These are phyloP conservation scores for Coemansia reversa DNA, from an alignment of 192 early-diverging fungal genomes.

Conservation along the genomic window DNA sequence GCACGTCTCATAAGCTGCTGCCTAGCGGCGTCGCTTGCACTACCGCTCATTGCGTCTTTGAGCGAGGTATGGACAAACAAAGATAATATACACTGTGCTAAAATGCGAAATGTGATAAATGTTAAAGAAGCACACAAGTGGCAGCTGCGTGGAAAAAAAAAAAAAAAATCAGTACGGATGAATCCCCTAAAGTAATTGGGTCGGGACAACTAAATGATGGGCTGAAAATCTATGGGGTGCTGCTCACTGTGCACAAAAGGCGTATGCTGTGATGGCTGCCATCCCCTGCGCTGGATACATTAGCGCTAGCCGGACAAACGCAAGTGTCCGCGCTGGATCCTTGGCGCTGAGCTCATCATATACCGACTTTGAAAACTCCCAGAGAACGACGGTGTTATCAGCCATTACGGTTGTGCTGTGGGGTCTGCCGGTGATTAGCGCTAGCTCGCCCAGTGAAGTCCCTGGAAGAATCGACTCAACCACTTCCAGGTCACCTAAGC, in stretches of 20 bases:
- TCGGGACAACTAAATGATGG: too few relatives aligned
- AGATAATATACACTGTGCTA: not conserved
- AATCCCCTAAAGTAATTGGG: too few relatives aligned
- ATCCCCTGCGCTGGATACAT: slow-evolving; percentile 67
- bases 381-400: slow-evolving; percentile 66
- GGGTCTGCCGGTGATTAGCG: slow-evolving; percentile 64
- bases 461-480: slow-evolving; percentile 89
- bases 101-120: not conserved
- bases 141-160: not conserved
- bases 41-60: slow-evolving; percentile 16
- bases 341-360: slow-evolving; percentile 68
- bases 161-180: not conserved
- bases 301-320: slow-evolving; percentile 77
- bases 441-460: slow-evolving; percentile 87
- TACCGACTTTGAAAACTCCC: slow-evolving; percentile 65
- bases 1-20: slow-evolving; percentile 43
- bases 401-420: slow-evolving; percentile 64
- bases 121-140: not conserved
- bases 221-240: too few relatives aligned
- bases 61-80: not conserved
- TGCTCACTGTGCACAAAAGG: slow-evolving; percentile 47
- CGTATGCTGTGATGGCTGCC: slow-evolving; percentile 53
- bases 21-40: slow-evolving; percentile 18
- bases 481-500: slow-evolving; percentile 27
- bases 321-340: slow-evolving; percentile 69